Evolutionary conservation across 2,329 filamentous ascomycete genomes (phyloP).

Genomic region (Colletotrichum tamarilloi): DNA sequence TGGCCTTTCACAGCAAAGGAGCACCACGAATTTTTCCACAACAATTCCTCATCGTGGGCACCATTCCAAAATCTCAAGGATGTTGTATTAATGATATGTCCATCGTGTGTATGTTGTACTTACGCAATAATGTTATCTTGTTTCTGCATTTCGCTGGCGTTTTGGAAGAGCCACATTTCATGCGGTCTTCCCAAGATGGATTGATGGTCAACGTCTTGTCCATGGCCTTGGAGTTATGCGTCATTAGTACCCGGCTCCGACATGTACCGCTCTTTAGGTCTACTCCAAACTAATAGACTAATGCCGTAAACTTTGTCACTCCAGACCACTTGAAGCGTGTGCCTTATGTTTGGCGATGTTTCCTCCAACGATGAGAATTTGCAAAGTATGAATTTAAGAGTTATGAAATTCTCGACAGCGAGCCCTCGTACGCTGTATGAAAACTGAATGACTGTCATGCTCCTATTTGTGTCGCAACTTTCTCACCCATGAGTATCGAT

Average conservation of each 20-base stretch:
- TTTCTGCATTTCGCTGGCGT: conserved; percentile 1
- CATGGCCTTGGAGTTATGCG: background rate
- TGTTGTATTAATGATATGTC: background rate
- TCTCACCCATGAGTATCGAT: no score
- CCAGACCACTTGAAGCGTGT: no score
- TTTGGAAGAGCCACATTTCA: background rate
- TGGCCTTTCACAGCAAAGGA: background rate
- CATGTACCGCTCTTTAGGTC: background rate
- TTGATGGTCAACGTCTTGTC: background rate
- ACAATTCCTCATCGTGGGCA: background rate
- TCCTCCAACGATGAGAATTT: no score
- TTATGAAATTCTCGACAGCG: no score
- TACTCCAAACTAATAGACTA: background rate
- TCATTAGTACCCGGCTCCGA: background rate
- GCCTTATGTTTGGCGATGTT: no score
- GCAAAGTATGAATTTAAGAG: no score
- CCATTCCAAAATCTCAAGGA: background rate
- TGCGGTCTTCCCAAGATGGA: no score
- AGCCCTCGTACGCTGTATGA: no score
- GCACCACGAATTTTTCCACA: background rate
- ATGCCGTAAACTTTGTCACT: background rate
- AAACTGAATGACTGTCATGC: no score
- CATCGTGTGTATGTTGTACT: background rate
- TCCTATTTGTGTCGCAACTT: no score
- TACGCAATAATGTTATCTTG: background rate